Evolutionary conservation across 2,329 filamentous ascomycete species (phyloP).

Genomic region (Beauveria brongniartii): DNA sequence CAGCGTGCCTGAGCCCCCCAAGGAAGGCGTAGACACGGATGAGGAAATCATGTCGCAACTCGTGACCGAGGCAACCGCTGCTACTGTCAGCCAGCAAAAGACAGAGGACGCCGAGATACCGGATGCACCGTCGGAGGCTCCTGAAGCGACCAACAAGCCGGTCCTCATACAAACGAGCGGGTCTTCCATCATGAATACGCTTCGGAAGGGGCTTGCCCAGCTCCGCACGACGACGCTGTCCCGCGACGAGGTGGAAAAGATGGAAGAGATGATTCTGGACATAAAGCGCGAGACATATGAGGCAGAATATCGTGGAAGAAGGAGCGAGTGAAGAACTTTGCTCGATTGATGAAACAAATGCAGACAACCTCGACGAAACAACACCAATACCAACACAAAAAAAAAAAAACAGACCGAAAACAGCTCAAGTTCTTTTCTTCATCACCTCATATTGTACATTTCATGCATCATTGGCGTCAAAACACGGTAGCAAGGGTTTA

Average conservation of each 20-base stretch:
- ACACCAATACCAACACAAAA: neutral
- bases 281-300: conserved; percentile 66
- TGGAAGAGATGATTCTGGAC: conserved; percentile 75
- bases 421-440: too few species aligned
- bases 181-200: conserved; percentile 23
- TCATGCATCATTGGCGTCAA: conserved; percentile 11
- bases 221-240: conserved; percentile 53
- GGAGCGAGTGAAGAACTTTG: neutral
- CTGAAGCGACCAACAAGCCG: neutral
- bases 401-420: neutral
- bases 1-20: neutral
- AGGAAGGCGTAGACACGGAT: conserved; percentile 28
- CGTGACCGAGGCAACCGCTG: conserved; percentile 31
- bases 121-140: conserved; percentile 14
- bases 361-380: neutral
- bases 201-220: conserved; percentile 40
- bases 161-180: neutral
- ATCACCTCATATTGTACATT: conserved; percentile 4
- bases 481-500: neutral
- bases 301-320: conserved; percentile 52
- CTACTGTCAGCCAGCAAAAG: conserved; percentile 25
- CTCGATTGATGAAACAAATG: neutral
- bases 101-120: conserved; percentile 15
- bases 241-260: conserved; percentile 56
- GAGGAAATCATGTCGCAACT: conserved; percentile 35